Evolutionary conservation across 257 asterid species (phyloP), one percentile per base, ranked within the genome.

Genomic region (Perilla frutescens): DNA sequence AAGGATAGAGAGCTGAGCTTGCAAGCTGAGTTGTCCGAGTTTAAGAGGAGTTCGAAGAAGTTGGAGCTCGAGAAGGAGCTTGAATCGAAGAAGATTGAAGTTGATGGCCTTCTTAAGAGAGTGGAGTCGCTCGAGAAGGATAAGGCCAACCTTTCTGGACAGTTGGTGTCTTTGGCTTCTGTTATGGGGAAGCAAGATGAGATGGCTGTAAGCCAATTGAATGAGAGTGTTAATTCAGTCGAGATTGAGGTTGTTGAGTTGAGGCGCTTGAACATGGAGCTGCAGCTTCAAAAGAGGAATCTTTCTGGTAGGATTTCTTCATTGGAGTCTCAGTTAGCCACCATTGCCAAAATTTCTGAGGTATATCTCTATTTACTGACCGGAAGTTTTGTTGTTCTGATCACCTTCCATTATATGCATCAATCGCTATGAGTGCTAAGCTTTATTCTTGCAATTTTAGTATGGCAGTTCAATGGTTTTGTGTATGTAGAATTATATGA

Each of bases 221-320:
- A 43, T 13, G 87, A 81, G 64, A 62, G 62, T 73, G 67, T 70
- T 77, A 66, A 72, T 54, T 62, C 85, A 14, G 80, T 80, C 57
- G 98, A 89, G 76, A 78, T 93, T 85, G 98, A 93, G 84, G 91
- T 91, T 59, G 81, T 93, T 4, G 97, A 93, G 90, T 75, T 93
- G 79, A 90, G 93, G 84, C 86, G 98, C 37, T 62, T 93, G 88
- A 93, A 93, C 79, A 93, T 91, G 84, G 98, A 93, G 90, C 85
- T 93, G 74, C 98, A 93, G 86, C 89, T 93, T 75, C 92, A 93
- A 73, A 93, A 90, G 85, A 89, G 98, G 76, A 86, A 82, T 78
- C 91, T 93, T 54, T 83, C 86, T 81, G 82, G 96, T 76, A 85
- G 82, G 74, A 76, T 93, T 76, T 81, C 97, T 40, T 77, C 87